Percentiles rank a stretch among this genome's conserved stretches.
Evolutionary conservation across 2,329 filamentous ascomycete species (phyloP).

Genomic region (Neurospora sp.): DNA sequence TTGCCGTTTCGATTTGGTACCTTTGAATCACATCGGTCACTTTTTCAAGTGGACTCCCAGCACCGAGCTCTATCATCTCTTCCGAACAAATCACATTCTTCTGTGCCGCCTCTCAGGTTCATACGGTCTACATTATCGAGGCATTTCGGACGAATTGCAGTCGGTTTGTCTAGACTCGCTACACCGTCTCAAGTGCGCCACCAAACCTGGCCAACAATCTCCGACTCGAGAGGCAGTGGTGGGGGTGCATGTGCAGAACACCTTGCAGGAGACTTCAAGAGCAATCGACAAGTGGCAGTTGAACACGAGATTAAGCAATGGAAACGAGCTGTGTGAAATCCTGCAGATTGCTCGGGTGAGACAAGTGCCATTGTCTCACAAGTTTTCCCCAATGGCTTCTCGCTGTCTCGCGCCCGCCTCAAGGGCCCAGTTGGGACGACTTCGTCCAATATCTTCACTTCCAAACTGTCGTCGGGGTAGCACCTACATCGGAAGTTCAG

Average conservation of each 20-base stretch:
- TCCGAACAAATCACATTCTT: not conserved
- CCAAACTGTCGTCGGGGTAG: not conserved
- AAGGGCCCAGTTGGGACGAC: slow-evolving; percentile 3
- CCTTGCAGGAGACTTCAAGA: slow-evolving; percentile 6
- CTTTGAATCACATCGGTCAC: not conserved
- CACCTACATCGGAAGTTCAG: slow-evolving; percentile 3
- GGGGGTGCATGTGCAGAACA: slow-evolving; percentile 3
- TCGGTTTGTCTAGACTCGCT: not conserved
- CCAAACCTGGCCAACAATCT: slow-evolving; percentile 10
- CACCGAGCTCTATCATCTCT: not conserved
- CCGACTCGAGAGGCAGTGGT: not conserved
- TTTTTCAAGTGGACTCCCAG: not conserved
- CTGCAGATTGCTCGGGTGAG: slow-evolving; percentile 4
- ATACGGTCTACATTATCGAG: not conserved
- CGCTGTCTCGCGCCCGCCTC: not conserved
- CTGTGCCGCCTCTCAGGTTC: not conserved
- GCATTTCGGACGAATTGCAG: slow-evolving; percentile 13
- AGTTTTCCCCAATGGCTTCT: slow-evolving; percentile 5
- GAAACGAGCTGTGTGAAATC: slow-evolving; percentile 11
- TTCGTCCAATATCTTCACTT: slow-evolving; percentile 2
- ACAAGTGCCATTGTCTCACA: slow-evolving; percentile 8
- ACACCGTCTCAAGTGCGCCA: slow-evolving; percentile 6
- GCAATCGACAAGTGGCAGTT: slow-evolving; percentile 14
- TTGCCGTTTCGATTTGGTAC: not conserved
- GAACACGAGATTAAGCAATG: slow-evolving; percentile 18